Percentiles rank a stretch among this genome's conserved stretches.
Conservation (phyloP, 2,329 filamentous ascomycete genomes). For the Alternaria ethzedia region DNA sequence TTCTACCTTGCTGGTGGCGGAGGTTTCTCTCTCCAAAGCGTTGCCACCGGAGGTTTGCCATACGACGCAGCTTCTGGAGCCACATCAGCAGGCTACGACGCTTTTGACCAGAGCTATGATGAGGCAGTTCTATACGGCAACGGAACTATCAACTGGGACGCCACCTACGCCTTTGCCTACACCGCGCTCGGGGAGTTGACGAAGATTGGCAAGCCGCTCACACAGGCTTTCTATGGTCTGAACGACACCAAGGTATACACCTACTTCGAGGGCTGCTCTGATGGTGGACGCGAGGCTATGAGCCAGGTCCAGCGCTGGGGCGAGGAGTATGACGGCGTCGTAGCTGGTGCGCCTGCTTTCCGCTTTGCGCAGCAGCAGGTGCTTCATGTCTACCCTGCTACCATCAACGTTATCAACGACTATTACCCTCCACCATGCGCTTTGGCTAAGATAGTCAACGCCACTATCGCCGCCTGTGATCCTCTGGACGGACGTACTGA, state of each 20-base stretch:
- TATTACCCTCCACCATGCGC: conserved; percentile 57
- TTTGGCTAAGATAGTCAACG: conserved; percentile 60
- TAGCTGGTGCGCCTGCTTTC: conserved; percentile 57
- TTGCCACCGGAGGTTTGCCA: conserved; percentile 52
- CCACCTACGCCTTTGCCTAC: conserved; percentile 59
- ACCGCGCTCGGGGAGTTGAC: conserved; percentile 61
- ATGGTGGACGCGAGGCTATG: conserved; percentile 59
- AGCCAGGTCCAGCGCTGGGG: conserved; percentile 60
- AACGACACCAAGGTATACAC: conserved; percentile 47
- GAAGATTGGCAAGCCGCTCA: conserved; percentile 54
- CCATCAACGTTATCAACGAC: conserved; percentile 49
- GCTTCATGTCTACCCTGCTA: conserved; percentile 50
- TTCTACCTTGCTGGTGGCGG: conserved; percentile 57
- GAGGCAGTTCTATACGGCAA: conserved; percentile 47
- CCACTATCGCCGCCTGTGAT: conserved; percentile 63
- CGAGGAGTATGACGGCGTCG: conserved; percentile 56
- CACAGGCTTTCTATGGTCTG: conserved; percentile 48
- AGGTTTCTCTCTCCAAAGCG: conserved; percentile 40
- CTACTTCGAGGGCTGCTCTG: conserved; percentile 63
- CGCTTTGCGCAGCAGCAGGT: conserved; percentile 56
- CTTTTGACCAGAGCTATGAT: conserved; percentile 52
- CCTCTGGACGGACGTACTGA: conserved; percentile 62
- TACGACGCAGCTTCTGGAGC: conserved; percentile 58
- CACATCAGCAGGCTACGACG: conserved; percentile 60
- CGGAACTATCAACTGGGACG: conserved; percentile 60